Percentiles rank a stretch among this genome's conserved stretches.
Conservation (phyloP, 192 early-diverging fungal genomes). For the Coemansia guatemalensis region DNA sequence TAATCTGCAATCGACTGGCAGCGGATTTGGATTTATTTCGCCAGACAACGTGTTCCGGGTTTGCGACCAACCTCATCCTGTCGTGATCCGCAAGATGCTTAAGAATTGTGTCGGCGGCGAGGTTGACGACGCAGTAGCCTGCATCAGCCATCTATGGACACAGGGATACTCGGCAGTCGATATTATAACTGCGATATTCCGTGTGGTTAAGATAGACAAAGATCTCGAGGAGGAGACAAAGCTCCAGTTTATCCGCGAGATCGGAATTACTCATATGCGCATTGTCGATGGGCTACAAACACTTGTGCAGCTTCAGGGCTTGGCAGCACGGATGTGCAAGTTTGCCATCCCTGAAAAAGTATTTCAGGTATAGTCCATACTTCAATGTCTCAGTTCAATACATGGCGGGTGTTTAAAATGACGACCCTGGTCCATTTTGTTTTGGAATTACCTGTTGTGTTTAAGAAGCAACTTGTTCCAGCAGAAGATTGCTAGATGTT, state of each 20-base stretch:
- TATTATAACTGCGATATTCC: constrained; percentile 89
- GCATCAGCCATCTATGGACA: constrained; percentile 70
- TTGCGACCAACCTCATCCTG: constrained; percentile 96
- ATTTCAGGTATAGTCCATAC: constrained; percentile 6
- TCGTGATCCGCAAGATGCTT: constrained; percentile 73
- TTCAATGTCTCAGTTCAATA: too few relatives aligned
- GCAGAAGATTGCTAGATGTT: too few relatives aligned
- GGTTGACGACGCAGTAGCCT: constrained; percentile 69
- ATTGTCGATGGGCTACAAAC: constrained; percentile 85
- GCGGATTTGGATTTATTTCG: constrained; percentile 83
- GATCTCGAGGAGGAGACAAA: constrained; percentile 79
- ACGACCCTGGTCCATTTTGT: too few relatives aligned
- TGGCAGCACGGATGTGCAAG: constrained; percentile 68
- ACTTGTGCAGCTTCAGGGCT: constrained; percentile 82
- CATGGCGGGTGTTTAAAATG: too few relatives aligned
- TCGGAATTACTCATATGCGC: constrained; percentile 90
- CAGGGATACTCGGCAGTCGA: constrained; percentile 88
- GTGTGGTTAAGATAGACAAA: constrained; percentile 77
- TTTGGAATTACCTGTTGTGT: too few relatives aligned
- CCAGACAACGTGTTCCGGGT: constrained; percentile 94
- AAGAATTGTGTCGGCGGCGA: constrained; percentile 65
- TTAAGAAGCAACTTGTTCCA: too few relatives aligned
- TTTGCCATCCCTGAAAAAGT: constrained; percentile 25
- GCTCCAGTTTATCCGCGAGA: constrained; percentile 88
- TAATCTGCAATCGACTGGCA: constrained; percentile 87